These are phyloP conservation scores for Backusella psychrophila DNA, from an alignment of 192 early-diverging fungal genomes.

Conservation along the genomic window DNA sequence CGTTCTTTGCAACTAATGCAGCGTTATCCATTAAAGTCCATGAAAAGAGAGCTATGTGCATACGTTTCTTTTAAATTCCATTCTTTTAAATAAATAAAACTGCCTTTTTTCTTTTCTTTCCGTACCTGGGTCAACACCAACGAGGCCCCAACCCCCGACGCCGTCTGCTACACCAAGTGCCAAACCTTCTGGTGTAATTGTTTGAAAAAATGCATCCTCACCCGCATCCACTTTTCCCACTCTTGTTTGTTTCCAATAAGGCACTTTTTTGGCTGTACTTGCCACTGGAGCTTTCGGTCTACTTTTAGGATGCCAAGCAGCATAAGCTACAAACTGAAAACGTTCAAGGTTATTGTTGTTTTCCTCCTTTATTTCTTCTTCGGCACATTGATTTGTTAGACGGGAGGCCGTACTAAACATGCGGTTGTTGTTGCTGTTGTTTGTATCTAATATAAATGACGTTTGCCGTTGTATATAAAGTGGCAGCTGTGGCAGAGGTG, in stretches of 20 bases:
- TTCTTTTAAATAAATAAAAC: not conserved
- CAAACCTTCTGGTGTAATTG: slow-evolving; percentile 46
- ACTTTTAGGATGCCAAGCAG: slow-evolving; percentile 27
- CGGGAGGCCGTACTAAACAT: not conserved
- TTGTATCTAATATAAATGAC: not conserved
- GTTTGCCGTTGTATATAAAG: not conserved
- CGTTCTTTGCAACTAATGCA: slow-evolving; percentile 44
- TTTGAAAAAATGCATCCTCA: slow-evolving; percentile 62
- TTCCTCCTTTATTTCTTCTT: not conserved
- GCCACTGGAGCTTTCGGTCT: not conserved
- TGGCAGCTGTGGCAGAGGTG: not conserved
- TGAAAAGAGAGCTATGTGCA: slow-evolving; percentile 44
- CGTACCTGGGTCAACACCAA: slow-evolving; percentile 32
- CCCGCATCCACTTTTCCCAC: slow-evolving; percentile 59
- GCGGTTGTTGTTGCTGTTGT: no score
- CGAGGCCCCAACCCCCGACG: slow-evolving; percentile 61
- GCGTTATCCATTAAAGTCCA: slow-evolving; percentile 63
- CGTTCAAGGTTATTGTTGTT: not conserved
- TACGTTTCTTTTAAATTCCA: not conserved
- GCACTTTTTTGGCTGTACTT: slow-evolving; percentile 10
- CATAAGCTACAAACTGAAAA: slow-evolving; percentile 29
- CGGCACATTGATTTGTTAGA: not conserved
- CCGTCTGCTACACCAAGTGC: slow-evolving; percentile 59
- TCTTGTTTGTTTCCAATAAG: slow-evolving; percentile 42
- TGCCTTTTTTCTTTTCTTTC: not conserved